phyloP scores from a whole-genome alignment of 2,329 filamentous ascomycete genomes.

The Pseudopyrenochaeta lycopersici region DNA sequence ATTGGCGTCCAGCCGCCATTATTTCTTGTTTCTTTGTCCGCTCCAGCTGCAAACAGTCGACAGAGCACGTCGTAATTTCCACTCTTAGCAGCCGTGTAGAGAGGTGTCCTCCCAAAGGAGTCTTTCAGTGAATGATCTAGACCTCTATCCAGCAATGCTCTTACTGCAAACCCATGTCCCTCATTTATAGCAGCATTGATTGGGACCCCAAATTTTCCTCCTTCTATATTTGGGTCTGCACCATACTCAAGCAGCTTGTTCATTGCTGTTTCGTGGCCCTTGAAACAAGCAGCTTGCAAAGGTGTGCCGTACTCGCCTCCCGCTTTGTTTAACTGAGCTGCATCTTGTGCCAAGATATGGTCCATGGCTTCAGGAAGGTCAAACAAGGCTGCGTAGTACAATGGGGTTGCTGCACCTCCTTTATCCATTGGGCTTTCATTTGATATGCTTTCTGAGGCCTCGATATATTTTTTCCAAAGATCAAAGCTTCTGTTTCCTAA shows the following conservation, averaged over 20 bases:
- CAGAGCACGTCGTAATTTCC: neutral
- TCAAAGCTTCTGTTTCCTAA: no score
- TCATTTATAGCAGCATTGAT: slow-evolving; percentile 13
- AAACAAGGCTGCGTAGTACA: slow-evolving; percentile 16
- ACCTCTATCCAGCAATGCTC: slow-evolving; percentile 1
- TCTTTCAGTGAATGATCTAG: slow-evolving; percentile 2
- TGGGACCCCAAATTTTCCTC: slow-evolving; percentile 9
- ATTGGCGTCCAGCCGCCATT: no score
- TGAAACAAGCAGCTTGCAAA: slow-evolving; percentile 10
- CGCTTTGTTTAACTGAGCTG: slow-evolving; percentile 8
- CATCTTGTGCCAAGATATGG: slow-evolving; percentile 8
- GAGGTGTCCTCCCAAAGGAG: neutral
- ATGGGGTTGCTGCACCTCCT: slow-evolving; percentile 1
- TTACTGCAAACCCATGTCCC: slow-evolving; percentile 8
- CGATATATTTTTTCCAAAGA: neutral
- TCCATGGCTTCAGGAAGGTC: slow-evolving; percentile 4
- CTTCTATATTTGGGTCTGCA: slow-evolving; percentile 14
- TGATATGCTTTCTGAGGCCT: neutral
- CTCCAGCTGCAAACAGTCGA: no score
- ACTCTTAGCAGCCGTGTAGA: neutral
- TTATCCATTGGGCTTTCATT: neutral
- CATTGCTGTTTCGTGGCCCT: slow-evolving; percentile 5
- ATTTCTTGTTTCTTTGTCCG: no score
- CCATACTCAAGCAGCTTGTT: slow-evolving; percentile 8
- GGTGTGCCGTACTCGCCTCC: slow-evolving; percentile 13